Conservation (phyloP, 306 rosid species). For the Sicyos baderoa region DNA sequence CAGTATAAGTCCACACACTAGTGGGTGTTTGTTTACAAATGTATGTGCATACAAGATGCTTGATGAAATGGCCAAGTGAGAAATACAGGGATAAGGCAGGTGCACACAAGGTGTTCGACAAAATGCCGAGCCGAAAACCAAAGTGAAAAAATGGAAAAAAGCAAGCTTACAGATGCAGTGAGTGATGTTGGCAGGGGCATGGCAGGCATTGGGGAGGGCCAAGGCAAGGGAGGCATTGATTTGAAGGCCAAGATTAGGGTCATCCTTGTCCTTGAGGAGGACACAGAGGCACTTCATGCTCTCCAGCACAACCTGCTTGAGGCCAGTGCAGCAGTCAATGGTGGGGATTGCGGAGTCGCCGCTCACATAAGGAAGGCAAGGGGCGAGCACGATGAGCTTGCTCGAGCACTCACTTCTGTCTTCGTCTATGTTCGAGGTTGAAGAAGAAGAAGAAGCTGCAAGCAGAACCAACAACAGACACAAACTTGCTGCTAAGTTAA, state of each 20-base stretch:
- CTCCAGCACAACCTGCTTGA: slow-evolving; percentile 39
- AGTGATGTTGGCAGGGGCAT: slow-evolving; percentile 39
- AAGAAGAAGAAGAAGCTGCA: slow-evolving; percentile 23
- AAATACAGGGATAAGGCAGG: too few relatives aligned
- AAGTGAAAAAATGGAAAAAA: too few relatives aligned
- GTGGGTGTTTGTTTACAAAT: too few relatives aligned
- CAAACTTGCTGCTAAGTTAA: too few relatives aligned
- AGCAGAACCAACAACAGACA: too few relatives aligned
- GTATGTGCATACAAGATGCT: too few relatives aligned
- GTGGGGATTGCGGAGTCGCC: slow-evolving; percentile 55
- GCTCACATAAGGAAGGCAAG: slow-evolving; percentile 54
- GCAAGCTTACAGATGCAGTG: slow-evolving; percentile 60
- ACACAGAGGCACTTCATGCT: slow-evolving; percentile 61
- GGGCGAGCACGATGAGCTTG: slow-evolving; percentile 37
- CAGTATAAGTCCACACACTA: too few relatives aligned
- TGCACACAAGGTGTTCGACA: too few relatives aligned
- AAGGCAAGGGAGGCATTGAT: slow-evolving; percentile 56
- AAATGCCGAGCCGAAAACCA: neutral
- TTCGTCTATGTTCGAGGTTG: slow-evolving; percentile 40
- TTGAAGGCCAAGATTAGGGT: slow-evolving; percentile 58
- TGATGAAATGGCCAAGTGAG: neutral
- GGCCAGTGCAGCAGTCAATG: slow-evolving; percentile 60
- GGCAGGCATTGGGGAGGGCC: slow-evolving; percentile 43
- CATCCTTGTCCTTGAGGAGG: slow-evolving; percentile 56
- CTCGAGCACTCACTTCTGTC: slow-evolving; percentile 62